Evolutionary conservation across 306 rosid genomes (phyloP), one percentile per base, ranked within the genome.

Genomic region (Sicyos edulis): DNA sequence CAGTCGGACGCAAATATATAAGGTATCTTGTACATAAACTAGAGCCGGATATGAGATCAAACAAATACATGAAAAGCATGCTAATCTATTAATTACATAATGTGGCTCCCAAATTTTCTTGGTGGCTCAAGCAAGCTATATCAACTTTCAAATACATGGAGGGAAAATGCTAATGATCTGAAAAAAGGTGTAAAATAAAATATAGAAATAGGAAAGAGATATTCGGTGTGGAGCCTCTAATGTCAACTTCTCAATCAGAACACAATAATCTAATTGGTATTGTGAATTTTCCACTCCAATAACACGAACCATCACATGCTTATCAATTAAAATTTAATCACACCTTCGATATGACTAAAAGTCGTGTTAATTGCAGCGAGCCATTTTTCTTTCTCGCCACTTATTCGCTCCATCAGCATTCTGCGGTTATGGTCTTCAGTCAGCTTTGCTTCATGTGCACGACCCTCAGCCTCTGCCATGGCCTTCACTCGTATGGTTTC

Each of bases 321-420:
- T 22, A 4, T 69, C 0, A 10, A 49, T 69, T 51, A 51, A 49
- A 68, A 51, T 49, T 54, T 71, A 64, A 74, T 64, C 34, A 54
- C 78, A 91, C 99, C 99, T 91, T 95, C 99, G 76, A 95, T 85
- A 77, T 95, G 99, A 84, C 96, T 59, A 77, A 95, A 91, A 75
- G 97, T 80, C 66, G 99, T 80, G 78, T 91, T 89, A 58, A 95
- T 95, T 68, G 99, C 99, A 71, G 99, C 96, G 76, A 95, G 91
- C 99, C 97, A 95, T 84, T 95, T 95, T 75, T 95, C 97, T 64
- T 80, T 89, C 88, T 95, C 97, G 56, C 97, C 99, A 50, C 84
- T 92, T 75, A 95, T 74, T 61, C 86, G 84, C 66, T 95, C 99
- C 47, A 85, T 57, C 47, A 95, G 95, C 97, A 89, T 85, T 83